Percentiles rank a stretch among this genome's conserved stretches.
phyloP scores from a whole-genome alignment of 2,329 filamentous ascomycete genomes.

The Aspergillus pseudotamarii region DNA sequence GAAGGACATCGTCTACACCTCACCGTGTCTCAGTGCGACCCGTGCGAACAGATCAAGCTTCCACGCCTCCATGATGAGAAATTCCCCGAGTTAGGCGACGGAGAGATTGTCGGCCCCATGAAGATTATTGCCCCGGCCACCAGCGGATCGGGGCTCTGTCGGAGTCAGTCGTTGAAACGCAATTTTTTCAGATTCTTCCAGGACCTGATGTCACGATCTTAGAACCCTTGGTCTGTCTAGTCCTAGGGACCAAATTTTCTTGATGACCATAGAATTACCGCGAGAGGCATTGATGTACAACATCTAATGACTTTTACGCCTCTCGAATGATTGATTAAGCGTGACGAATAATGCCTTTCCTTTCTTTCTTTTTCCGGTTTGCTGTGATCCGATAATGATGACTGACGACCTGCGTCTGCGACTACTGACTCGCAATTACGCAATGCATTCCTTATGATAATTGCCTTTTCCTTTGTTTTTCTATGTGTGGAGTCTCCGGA shows the following conservation, averaged over 20 bases:
- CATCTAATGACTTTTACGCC: conserved; percentile 22
- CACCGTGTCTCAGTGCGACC: conserved; percentile 42
- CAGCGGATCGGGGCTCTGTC: conserved; percentile 46
- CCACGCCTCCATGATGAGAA: conserved; percentile 63
- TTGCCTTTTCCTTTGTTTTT: conserved; percentile 20
- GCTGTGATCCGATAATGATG: conserved; percentile 28
- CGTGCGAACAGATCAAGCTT: conserved; percentile 54
- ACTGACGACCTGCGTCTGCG: conserved; percentile 31
- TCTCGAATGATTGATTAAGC: conserved; percentile 24
- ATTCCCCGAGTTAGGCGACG: conserved; percentile 84
- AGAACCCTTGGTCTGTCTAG: conserved; percentile 5
- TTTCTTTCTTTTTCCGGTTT: conserved; percentile 11
- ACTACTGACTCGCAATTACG: conserved; percentile 38
- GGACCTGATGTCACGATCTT: conserved; percentile 42
- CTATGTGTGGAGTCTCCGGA: conserved; percentile 16
- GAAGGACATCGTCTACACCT: conserved; percentile 41
- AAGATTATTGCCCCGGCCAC: conserved; percentile 49
- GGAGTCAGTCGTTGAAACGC: conserved; percentile 44
- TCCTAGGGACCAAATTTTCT: background rate
- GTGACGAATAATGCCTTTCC: conserved; percentile 37
- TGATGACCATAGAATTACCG: conserved; percentile 32
- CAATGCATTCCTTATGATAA: conserved; percentile 34
- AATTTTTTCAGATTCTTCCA: conserved; percentile 49
- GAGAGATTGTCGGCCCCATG: conserved; percentile 95
- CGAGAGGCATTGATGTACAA: conserved; percentile 27